Evolutionary conservation across 2,329 filamentous ascomycete species (phyloP).

Genomic region (Zymoseptoria passerinii): DNA sequence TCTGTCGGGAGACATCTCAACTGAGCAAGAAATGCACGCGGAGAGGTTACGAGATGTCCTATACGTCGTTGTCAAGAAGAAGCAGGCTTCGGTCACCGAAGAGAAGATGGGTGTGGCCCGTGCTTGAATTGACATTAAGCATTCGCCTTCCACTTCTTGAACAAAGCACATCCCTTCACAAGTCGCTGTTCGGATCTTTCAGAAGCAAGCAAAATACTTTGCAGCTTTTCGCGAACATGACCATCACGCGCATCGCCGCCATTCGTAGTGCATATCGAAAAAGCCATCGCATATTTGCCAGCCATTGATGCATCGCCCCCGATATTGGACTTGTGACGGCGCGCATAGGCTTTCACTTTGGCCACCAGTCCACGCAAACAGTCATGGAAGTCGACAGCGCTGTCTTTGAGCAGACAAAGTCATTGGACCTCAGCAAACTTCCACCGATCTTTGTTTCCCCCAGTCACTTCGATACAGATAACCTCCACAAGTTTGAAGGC

Average conservation of each 20-base stretch:
- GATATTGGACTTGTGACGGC: background rate
- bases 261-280: background rate
- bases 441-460: conserved; percentile 67
- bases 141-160: background rate
- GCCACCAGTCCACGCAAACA: background rate
- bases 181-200: background rate
- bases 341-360: background rate
- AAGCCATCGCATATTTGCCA: background rate
- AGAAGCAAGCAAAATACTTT: background rate
- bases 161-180: background rate
- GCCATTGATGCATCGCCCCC: background rate
- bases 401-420: background rate
- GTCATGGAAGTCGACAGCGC: background rate
- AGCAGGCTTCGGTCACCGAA: background rate
- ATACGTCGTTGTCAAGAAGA: background rate
- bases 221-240: background rate
- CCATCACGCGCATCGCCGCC: background rate
- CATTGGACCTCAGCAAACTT: conserved; percentile 37
- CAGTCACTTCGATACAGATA: conserved; percentile 57
- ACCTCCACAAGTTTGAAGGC: conserved; percentile 57
- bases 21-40: background rate
- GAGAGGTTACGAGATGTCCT: background rate
- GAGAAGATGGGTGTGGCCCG: background rate
- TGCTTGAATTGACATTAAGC: background rate
- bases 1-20: conserved; percentile 15